Base-by-base conservation (phyloP, 2,329 filamentous ascomycete species). In the Venturiaceae sp. region DNA sequence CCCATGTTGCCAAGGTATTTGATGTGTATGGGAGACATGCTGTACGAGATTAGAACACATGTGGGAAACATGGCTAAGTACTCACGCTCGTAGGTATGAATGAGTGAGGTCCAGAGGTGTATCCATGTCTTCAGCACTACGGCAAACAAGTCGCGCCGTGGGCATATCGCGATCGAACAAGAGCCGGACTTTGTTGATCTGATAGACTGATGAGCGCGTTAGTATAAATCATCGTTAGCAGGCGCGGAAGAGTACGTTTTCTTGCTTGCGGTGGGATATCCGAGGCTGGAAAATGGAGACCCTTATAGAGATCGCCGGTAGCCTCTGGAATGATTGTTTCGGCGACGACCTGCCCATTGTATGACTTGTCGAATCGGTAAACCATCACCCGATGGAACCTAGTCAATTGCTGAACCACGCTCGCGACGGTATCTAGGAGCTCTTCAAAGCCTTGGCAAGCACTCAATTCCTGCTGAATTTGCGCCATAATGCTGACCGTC, bases 341-440 rank as follows among this genome's bases (percentile, higher is more conserved):
- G 0, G 90, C 90, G 3, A 95, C 90, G 1, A 95, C 90, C 59
- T 88, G 85, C 19, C 90, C 91, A 65, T 95, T 95, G 77, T 86
- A 94, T 1, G 79, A 72, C 5, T 84, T 77, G 68, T 96, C 90
- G 62, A 96, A 96, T 69, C 95, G 90, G 66, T 95, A 95, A 1
- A 96, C 81, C 88, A 95, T 92, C 53, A 95, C 88, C 16, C 91
- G 87, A 67, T 95, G 90, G 63, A 96, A 96, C 0, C 91, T 90
- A 0, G 90, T 95, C 53, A 96, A 69, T 66, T 96, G 91, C 67
- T 94, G 95, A 34, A 95, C 83, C 7, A 95, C 87, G 0, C 90
- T 90, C 0, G 92, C 87, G 2, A 94, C 72, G 5, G 92, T 84
- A 65, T 94, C 92, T 36, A 95, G 75, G 60, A 95, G 89, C 1